phyloP scores from a whole-genome alignment of 2,329 filamentous ascomycete species.

The Fusarium setosum region DNA sequence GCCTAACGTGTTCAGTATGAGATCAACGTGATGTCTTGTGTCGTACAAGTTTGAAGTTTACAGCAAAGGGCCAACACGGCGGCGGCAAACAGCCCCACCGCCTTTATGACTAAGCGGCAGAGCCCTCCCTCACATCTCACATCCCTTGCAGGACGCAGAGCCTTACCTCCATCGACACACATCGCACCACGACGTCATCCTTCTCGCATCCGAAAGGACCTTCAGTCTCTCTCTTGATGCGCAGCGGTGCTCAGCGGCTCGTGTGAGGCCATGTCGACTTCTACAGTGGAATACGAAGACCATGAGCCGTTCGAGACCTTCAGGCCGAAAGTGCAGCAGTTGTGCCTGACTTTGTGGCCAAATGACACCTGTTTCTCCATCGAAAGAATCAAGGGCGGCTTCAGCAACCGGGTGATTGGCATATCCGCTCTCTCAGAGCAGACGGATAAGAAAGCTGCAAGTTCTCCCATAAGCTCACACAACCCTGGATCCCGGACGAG shows the following conservation, averaged over 20 bases:
- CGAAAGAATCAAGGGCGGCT: neutral
- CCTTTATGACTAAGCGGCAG: neutral
- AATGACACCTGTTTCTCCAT: neutral
- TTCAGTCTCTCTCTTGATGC: neutral
- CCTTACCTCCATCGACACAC: too few relatives aligned
- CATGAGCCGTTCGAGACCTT: neutral
- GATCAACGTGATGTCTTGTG: neutral
- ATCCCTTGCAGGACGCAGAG: too few relatives aligned
- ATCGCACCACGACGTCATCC: neutral
- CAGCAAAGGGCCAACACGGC: too few relatives aligned
- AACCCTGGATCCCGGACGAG: neutral
- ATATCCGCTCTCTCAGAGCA: neutral
- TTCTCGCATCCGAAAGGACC: neutral
- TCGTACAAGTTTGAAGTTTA: neutral
- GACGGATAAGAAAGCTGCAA: too few relatives aligned
- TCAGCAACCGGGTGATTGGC: neutral
- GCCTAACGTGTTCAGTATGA: too few relatives aligned
- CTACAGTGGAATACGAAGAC: neutral
- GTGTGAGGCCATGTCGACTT: too few relatives aligned
- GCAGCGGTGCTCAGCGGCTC: too few relatives aligned
- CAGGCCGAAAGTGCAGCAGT: neutral
- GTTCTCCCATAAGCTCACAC: too few relatives aligned
- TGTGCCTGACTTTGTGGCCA: neutral
- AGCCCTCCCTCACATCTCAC: too few relatives aligned
- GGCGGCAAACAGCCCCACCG: neutral